Evolutionary conservation across 805 yeast species (phyloP).

Genomic region (Candida broadrunensis): DNA sequence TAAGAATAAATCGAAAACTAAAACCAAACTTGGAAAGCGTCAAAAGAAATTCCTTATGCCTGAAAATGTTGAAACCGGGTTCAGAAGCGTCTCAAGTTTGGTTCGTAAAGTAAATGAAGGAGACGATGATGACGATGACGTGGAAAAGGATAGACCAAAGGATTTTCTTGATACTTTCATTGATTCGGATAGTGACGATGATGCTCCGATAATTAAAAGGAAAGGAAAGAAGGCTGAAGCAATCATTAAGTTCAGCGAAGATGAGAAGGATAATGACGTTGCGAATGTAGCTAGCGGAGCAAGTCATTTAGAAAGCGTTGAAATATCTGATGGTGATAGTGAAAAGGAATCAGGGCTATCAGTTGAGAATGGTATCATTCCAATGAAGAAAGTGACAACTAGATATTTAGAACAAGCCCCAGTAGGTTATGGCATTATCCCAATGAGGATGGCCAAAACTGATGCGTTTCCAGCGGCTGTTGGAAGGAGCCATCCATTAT

Average conservation of each 20-base stretch:
- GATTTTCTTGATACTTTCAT: conserved; percentile 7
- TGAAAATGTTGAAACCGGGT: conserved; percentile 65
- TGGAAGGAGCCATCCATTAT: background rate
- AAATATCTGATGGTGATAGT: background rate
- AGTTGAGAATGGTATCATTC: background rate
- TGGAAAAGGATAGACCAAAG: background rate
- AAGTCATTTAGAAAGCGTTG: background rate
- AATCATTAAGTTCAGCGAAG: too few species aligned
- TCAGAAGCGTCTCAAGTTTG: conserved; percentile 49
- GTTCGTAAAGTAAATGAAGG: conserved; percentile 1
- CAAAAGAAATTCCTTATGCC: conserved; percentile 67
- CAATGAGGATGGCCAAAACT: background rate
- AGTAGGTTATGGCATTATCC: background rate
- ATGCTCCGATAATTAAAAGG: background rate
- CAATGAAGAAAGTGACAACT: background rate
- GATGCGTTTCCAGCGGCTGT: background rate
- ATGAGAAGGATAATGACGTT: too few species aligned
- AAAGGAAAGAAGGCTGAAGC: background rate
- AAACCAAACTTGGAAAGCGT: conserved; percentile 12
- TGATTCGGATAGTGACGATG: conserved; percentile 15
- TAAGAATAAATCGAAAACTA: conserved; percentile 6
- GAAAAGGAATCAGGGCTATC: background rate
- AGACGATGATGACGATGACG: conserved; percentile 1
- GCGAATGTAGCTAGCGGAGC: background rate
- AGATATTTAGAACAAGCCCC: too few species aligned